Base-by-base conservation (phyloP, 257 asterid genomes). In the Lantana camara region DNA sequence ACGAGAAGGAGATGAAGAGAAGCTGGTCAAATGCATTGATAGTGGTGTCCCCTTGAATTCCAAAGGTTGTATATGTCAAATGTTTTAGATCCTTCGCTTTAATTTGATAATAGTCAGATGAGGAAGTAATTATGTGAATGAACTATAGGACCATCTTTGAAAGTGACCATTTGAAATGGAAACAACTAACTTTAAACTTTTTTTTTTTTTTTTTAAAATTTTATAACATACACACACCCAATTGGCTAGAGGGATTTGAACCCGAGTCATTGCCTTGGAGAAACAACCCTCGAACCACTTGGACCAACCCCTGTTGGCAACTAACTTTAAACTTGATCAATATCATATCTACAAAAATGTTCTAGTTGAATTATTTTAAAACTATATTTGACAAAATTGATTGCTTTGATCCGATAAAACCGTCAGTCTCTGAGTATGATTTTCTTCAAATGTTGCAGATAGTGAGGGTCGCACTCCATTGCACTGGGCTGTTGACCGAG, bases 401-500 rank as follows among this genome's bases (percentile, higher is more conserved):
- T 23, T 29, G 22, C 47, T 58, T 27, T 46, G 27, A 59, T 64
- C 38, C 21, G 48, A 14, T 34, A 37, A 11, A 58, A 41, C n/a
- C 47, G 47, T 60, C 55, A 60, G 34, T 27, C 56, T 27, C 65
- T 50, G 19, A 58, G 54, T 23, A 16, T 50, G 62, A 44, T 71
- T 77, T 66, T 62, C 69, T 52, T 46, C 48, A 62, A 58, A 62
- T 53, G 50, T 58, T 79, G 78, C 91, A 94, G 99, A 94, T 72
- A 94, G 98, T 21, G 98, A 94, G 70, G 99, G 98, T 9, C 91
- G 98, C 37, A 83, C 98, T 35, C 96, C 99, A 46, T 75, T 94
- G 76, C 99, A 94, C 74, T 94, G 99, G 99, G 99, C 99, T 70
- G 96, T 94, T 21, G 99, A 94, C 78, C 95, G 98, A 29, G 99